phyloP scores from a whole-genome alignment of 495 filamentous ascomycete genomes.

The Penicillium silybi region DNA sequence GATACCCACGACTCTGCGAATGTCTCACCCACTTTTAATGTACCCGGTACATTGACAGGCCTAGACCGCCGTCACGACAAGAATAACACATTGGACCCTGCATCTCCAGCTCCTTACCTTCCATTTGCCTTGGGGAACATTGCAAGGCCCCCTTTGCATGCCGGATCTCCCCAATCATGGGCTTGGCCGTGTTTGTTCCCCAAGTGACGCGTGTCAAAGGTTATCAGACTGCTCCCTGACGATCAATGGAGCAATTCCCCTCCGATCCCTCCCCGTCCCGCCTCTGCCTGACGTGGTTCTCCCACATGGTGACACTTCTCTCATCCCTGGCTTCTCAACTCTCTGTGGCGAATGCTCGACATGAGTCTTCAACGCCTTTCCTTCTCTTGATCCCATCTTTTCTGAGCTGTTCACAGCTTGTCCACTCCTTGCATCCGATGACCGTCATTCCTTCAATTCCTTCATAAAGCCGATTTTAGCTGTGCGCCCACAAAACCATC shows the following conservation, averaged over 20 bases:
- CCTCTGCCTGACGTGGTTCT: conserved; percentile 6
- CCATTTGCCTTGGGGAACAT: background rate
- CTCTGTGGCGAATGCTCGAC: background rate
- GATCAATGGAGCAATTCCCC: conserved; percentile 15
- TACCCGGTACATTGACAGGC: background rate
- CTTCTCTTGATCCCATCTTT: background rate
- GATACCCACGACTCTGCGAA: background rate
- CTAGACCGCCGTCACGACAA: background rate
- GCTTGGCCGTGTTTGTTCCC: background rate
- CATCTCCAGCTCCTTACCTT: conserved; percentile 6
- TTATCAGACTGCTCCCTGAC: conserved; percentile 5
- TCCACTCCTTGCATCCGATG: conserved; percentile 19
- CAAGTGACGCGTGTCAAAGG: conserved; percentile 10
- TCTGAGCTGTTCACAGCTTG: conserved; percentile 1
- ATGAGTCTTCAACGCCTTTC: background rate
- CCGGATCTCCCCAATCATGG: conserved; percentile 13
- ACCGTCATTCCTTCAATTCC: conserved; percentile 27
- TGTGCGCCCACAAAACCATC: conserved; percentile 2
- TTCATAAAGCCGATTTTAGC: background rate
- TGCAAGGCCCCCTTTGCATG: conserved; percentile 12
- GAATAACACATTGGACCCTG: conserved; percentile 4
- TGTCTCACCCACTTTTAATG: background rate
- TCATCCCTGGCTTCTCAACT: conserved; percentile 1
- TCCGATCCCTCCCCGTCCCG: conserved; percentile 1
- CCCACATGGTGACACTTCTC: conserved; percentile 9